Percentiles rank a stretch among this genome's conserved stretches.
These are phyloP conservation scores for Volvox reticuliferus DNA, from an alignment of 139 green algal species.

Conservation along the genomic window DNA sequence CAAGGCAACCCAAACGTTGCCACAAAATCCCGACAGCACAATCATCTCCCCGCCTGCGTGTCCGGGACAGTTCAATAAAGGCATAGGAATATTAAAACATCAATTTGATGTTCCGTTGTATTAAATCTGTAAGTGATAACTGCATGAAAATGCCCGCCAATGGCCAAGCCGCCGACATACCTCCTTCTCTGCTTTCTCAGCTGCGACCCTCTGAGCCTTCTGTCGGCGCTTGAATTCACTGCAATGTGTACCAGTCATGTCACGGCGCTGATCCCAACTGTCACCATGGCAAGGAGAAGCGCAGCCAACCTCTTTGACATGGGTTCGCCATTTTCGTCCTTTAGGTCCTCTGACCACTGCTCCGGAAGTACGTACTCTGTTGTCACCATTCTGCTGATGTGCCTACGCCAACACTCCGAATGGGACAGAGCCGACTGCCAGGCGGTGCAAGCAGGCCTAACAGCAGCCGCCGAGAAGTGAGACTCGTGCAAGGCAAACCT, in stretches of 20 bases:
- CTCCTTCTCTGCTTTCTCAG: slow-evolving; percentile 89
- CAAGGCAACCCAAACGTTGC: no score
- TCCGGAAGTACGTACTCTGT: slow-evolving; percentile 61
- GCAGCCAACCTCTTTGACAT: slow-evolving; percentile 90
- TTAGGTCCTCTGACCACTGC: slow-evolving; percentile 81
- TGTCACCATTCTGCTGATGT: slow-evolving; percentile 50
- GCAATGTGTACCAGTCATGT: slow-evolving; percentile 18
- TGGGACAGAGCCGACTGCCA: not conserved
- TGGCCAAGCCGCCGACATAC: slow-evolving; percentile 57
- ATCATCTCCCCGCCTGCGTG: no score
- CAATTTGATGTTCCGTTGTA: no score
- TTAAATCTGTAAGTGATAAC: no score
- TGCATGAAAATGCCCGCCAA: not conserved
- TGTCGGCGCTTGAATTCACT: slow-evolving; percentile 94
- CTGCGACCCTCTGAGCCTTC: slow-evolving; percentile 82
- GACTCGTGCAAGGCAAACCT: not conserved
- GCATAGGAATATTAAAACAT: no score
- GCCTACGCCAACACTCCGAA: not conserved
- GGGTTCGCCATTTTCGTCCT: slow-evolving; percentile 86
- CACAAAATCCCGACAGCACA: no score
- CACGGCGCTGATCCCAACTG: not conserved
- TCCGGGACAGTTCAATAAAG: no score
- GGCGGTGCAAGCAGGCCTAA: not conserved
- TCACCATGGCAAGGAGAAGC: not conserved
- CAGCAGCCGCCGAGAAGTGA: slow-evolving; percentile 18